Conservation (phyloP, 108 stramenopile genomes). For the Schizochytrium sp. region DNA sequence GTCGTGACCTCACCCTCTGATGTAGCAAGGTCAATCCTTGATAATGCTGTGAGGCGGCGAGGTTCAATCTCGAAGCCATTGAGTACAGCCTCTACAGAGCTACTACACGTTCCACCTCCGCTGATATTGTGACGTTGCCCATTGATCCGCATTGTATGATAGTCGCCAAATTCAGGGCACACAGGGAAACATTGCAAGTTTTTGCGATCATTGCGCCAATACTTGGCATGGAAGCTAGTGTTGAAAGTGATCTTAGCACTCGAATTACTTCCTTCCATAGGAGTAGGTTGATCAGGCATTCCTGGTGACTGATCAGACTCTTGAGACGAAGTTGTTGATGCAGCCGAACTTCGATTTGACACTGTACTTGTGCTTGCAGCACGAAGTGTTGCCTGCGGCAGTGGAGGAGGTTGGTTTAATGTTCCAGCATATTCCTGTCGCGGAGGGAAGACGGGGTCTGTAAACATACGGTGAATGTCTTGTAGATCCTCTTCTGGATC, state of each 20-base stretch:
- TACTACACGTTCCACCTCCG: slow-evolving; percentile 38
- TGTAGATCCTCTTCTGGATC: no score
- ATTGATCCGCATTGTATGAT: background rate
- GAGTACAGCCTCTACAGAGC: slow-evolving; percentile 10
- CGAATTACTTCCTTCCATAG: background rate
- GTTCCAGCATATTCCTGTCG: no score
- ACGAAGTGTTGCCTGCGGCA: no score
- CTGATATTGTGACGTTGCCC: slow-evolving; percentile 21
- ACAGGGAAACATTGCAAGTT: slow-evolving; percentile 50
- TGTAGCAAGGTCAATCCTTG: slow-evolving; percentile 29
- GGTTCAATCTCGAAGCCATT: background rate
- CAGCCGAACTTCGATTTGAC: no score
- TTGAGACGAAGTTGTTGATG: no score
- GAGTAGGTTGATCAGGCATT: background rate
- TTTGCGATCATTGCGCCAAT: slow-evolving; percentile 54
- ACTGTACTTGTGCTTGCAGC: no score
- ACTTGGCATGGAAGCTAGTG: slow-evolving; percentile 13
- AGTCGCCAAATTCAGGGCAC: slow-evolving; percentile 55
- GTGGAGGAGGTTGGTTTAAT: no score
- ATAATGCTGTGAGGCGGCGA: background rate
- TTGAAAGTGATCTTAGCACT: background rate
- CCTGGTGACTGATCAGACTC: background rate
- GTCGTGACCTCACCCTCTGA: background rate
- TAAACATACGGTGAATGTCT: no score
- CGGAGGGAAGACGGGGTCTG: no score